Percentiles rank a stretch among this genome's conserved stretches.
Conservation (phyloP, 2,329 filamentous ascomycete genomes). For the Claviceps citrina region DNA sequence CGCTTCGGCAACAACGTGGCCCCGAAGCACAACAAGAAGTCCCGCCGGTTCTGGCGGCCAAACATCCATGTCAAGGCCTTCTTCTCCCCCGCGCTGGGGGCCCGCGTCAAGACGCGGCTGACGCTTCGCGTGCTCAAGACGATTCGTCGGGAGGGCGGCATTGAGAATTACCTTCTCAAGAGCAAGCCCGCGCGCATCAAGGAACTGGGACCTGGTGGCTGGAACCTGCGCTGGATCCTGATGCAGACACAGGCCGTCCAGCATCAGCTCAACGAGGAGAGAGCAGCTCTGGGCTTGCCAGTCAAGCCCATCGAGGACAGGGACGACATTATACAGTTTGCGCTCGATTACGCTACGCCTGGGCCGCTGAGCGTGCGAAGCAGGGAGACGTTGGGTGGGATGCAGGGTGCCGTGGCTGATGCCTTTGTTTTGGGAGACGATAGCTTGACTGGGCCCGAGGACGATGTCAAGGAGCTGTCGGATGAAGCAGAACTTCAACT, state of each 20-base stretch:
- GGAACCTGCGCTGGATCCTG: slow-evolving; percentile 77
- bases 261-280: slow-evolving; percentile 48
- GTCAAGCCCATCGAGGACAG: slow-evolving; percentile 21
- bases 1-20: slow-evolving; percentile 71
- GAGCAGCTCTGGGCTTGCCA: slow-evolving; percentile 47
- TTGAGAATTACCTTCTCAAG: slow-evolving; percentile 84
- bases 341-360: slow-evolving; percentile 26
- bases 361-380: slow-evolving; percentile 23
- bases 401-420: slow-evolving; percentile 24
- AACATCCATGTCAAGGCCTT: slow-evolving; percentile 58
- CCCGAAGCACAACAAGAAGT: slow-evolving; percentile 52
- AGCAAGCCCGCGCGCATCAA: slow-evolving; percentile 62
- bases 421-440: slow-evolving; percentile 33
- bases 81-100: slow-evolving; percentile 46
- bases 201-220: slow-evolving; percentile 79
- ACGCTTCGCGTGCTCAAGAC: slow-evolving; percentile 55
- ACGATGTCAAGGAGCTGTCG: slow-evolving; percentile 24
- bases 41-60: slow-evolving; percentile 57
- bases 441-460: slow-evolving; percentile 21
- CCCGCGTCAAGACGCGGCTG: slow-evolving; percentile 50
- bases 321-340: slow-evolving; percentile 24
- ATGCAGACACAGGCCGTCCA: slow-evolving; percentile 61
- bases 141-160: slow-evolving; percentile 71
- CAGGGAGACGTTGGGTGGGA: slow-evolving; percentile 23
- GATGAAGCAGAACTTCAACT: slow-evolving; percentile 22